Evolutionary conservation across 495 filamentous ascomycete species (phyloP).

Genomic region (Baudoinia panamericana): DNA sequence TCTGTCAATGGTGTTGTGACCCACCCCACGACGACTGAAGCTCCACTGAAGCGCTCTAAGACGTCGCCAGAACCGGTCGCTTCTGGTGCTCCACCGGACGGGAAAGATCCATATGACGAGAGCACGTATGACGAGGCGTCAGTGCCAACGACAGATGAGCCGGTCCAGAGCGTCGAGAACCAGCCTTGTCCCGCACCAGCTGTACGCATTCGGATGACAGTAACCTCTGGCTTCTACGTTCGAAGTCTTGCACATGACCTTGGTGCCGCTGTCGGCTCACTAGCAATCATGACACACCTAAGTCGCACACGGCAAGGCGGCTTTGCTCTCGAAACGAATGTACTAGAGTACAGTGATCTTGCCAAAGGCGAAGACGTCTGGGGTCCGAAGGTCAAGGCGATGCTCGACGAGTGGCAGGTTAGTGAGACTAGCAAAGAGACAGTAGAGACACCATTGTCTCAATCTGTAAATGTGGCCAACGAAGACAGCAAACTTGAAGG

Average conservation of each 20-base stretch:
- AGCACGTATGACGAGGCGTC: too few species aligned
- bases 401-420: conserved; percentile 48
- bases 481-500: too few species aligned
- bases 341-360: conserved; percentile 73
- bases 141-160: neutral
- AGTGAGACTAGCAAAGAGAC: too few species aligned
- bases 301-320: conserved; percentile 67
- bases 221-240: conserved; percentile 94
- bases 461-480: too few species aligned
- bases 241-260: conserved; percentile 86
- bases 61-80: neutral
- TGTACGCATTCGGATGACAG: conserved; percentile 74
- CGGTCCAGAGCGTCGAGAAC: neutral
- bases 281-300: conserved; percentile 76
- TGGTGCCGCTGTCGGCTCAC: conserved; percentile 65
- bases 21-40: neutral
- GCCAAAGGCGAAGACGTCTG: conserved; percentile 67
- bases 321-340: conserved; percentile 58
- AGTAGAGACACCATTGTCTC: too few species aligned
- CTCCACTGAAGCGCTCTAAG: neutral
- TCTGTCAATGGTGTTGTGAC: conserved; percentile 1
- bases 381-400: conserved; percentile 56
- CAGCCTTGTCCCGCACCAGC: conserved; percentile 49
- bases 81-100: neutral
- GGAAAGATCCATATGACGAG: too few species aligned